Base-by-base conservation (phyloP, 2,329 filamentous ascomycete genomes). In the Calonectria fujianensis region DNA sequence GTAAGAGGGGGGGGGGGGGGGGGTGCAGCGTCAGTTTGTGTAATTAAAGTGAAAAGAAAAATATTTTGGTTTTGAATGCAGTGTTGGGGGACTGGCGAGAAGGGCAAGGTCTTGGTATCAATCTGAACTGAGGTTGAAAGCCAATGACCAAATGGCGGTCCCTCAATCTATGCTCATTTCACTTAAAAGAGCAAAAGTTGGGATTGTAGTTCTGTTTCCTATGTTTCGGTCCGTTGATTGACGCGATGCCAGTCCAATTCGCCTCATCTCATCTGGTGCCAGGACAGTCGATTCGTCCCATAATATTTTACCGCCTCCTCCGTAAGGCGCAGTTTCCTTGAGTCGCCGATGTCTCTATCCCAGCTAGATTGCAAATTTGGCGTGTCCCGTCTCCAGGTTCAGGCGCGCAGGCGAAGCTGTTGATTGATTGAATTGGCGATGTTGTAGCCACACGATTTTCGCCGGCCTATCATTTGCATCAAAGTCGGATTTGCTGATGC, bases 151-250 rank as follows among this genome's bases (percentile, higher is more conserved):
- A 35, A 54, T 31, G 24, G 14, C 35, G 18, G 27, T 37, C 24
- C 32, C 37, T 70, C 51, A 14, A 35, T 67, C 54, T 76, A 45
- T 73, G 64, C 76, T 79, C 76, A 72, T 75, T 50, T 74, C 78
- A 78, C 77, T 80, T 52, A 75, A 80, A 66, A 59, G 69, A 76
- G 69, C 64, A 74, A 67, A 54, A 52, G 14, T 52, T 51, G 54
- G 51, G 13, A 51, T 29, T 50, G 41, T 20, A 8, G 27, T 48
- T 29, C 45, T 54, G 35, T n/a, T 5, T 69, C 29, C 24, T 61
- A 45, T 59, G 54, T 50, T 61, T 64, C 66, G 51, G 51, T 70
- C 59, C 35, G 57, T 63, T 66, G 27, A 35, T 24, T 31, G 66
- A 48, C 66, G 51, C 41, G 51, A 50, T 63, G 29, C 51, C 67